Evolutionary conservation across 371 early-diverging fungal species (phyloP).

Genomic region (Dichotomocladium elegans): DNA sequence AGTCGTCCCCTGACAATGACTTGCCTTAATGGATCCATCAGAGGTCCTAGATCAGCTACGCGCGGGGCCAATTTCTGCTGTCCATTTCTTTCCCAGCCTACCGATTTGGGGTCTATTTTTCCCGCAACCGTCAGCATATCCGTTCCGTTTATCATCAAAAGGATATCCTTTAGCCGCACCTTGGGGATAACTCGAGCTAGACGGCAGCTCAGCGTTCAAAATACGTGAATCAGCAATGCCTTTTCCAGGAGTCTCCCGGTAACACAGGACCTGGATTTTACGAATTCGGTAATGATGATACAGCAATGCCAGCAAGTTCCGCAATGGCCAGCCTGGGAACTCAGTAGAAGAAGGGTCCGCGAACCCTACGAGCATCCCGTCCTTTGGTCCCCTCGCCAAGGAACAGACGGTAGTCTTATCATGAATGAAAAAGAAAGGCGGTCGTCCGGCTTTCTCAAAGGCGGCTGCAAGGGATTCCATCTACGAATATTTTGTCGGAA

Average conservation of each 20-base stretch:
- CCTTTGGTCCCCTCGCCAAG: not conserved
- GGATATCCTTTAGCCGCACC: not conserved
- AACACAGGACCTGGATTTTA: conserved; percentile 65
- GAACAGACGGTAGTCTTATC: not conserved
- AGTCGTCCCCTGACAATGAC: not conserved
- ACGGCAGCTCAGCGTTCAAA: conserved; percentile 19
- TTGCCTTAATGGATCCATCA: conserved; percentile 78
- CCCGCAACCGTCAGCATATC: not conserved
- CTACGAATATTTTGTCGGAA: not conserved
- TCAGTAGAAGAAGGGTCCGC: conserved; percentile 76
- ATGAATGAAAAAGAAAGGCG: conserved; percentile 5
- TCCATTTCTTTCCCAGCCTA: conserved; percentile 91
- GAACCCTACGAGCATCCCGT: conserved; percentile 64
- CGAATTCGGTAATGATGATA: conserved; percentile 26
- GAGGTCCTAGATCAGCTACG: conserved; percentile 75
- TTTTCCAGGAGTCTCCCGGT: conserved; percentile 52
- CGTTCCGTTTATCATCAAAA: not conserved
- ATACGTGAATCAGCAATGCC: conserved; percentile 13
- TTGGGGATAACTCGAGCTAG: not conserved
- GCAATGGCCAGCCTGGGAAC: conserved; percentile 86
- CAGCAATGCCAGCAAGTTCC: conserved; percentile 76
- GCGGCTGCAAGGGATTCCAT: not conserved
- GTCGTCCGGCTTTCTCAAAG: conserved; percentile 1
- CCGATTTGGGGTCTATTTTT: conserved; percentile 48
- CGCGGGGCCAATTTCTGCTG: conserved; percentile 81